phyloP scores from a whole-genome alignment of 2,329 filamentous ascomycete species.

The Xylogone sp. region DNA sequence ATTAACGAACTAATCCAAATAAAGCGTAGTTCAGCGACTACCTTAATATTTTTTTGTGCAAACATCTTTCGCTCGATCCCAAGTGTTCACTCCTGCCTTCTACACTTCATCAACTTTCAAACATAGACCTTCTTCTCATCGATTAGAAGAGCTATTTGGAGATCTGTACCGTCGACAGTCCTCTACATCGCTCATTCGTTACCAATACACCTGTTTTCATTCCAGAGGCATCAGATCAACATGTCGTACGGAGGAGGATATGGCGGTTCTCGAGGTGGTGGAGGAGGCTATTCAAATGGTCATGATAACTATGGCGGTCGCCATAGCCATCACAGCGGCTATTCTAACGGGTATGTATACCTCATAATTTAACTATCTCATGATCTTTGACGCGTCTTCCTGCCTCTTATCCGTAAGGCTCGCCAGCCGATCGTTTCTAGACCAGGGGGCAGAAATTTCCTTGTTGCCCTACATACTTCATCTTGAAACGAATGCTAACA shows the following conservation, averaged over 20 bases:
- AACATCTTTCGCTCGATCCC: slow-evolving; percentile 2
- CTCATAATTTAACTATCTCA: slow-evolving; percentile 32
- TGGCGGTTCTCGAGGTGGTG: slow-evolving; percentile 43
- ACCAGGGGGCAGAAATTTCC: slow-evolving; percentile 17
- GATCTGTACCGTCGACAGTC: not conserved
- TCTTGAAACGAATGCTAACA: slow-evolving; percentile 32
- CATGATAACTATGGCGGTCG: slow-evolving; percentile 52
- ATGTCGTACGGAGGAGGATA: slow-evolving; percentile 66
- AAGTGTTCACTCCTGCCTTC: slow-evolving; percentile 3
- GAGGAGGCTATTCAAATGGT: slow-evolving; percentile 47
- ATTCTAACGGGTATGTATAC: slow-evolving; percentile 46
- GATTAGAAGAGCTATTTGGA: slow-evolving; percentile 9
- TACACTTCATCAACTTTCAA: slow-evolving; percentile 13
- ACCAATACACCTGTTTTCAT: slow-evolving; percentile 7
- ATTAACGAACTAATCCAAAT: slow-evolving; percentile 5
- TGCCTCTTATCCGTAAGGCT: slow-evolving; percentile 24
- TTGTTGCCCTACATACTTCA: slow-evolving; percentile 9
- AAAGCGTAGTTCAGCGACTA: slow-evolving; percentile 1
- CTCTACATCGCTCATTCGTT: not conserved
- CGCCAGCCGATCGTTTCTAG: slow-evolving; percentile 7
- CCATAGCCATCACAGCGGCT: slow-evolving; percentile 45
- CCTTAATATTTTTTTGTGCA: slow-evolving; percentile 1
- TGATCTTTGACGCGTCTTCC: slow-evolving; percentile 25
- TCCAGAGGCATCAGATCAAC: slow-evolving; percentile 27
- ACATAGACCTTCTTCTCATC: slow-evolving; percentile 17